Percentiles rank a stretch among this genome's conserved stretches.
These are phyloP conservation scores for Ophiocordyceps polyrhachis-furcata DNA, from an alignment of 2,329 filamentous ascomycete species.

Conservation along the genomic window DNA sequence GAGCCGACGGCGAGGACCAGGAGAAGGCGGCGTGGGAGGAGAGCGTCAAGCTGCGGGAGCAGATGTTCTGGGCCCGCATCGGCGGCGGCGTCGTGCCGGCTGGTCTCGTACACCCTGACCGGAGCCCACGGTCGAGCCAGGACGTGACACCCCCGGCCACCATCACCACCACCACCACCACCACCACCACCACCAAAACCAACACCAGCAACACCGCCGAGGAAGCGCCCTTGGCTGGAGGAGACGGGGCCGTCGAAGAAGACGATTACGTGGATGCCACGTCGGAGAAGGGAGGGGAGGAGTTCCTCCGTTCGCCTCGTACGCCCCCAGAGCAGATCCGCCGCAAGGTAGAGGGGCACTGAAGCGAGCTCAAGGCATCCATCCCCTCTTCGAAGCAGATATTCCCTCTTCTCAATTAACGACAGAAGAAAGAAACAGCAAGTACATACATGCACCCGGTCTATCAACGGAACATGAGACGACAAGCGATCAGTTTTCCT, in stretches of 20 bases:
- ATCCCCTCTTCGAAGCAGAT: too few relatives aligned
- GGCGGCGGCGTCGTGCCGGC: conserved; percentile 77
- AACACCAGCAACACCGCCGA: too few relatives aligned
- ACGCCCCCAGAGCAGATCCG: background rate
- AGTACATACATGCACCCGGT: too few relatives aligned
- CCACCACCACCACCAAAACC: too few relatives aligned
- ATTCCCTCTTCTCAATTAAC: too few relatives aligned
- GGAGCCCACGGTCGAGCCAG: background rate
- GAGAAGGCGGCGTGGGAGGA: conserved; percentile 90
- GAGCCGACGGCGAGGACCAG: conserved; percentile 63
- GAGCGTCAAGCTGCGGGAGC: conserved; percentile 69
- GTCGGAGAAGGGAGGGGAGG: background rate
- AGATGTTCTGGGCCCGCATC: conserved; percentile 93
- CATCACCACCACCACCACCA: background rate
- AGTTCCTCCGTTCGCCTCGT: background rate
- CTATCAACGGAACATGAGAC: too few relatives aligned
- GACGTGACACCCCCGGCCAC: background rate
- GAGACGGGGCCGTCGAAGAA: background rate
- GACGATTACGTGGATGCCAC: background rate
- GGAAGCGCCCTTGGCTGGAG: background rate
- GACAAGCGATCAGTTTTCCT: too few relatives aligned
- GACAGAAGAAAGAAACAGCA: too few relatives aligned
- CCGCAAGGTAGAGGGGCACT: too few relatives aligned
- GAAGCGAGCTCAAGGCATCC: too few relatives aligned
- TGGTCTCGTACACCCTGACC: conserved; percentile 5